phyloP scores from a whole-genome alignment of 148 eudicot species.

The Pouteria glomerata region DNA sequence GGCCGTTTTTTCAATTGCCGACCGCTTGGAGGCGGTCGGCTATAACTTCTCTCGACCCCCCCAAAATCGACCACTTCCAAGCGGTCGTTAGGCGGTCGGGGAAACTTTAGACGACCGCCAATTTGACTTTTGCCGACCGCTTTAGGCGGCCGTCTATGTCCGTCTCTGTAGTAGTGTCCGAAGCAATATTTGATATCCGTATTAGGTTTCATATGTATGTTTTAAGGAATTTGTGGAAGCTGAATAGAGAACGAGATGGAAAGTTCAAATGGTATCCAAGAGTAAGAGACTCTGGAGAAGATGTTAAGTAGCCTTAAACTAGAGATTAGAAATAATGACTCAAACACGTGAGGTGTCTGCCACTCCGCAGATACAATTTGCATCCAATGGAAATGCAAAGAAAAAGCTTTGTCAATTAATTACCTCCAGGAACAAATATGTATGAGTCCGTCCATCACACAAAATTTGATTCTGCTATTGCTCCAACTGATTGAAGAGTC shows the following conservation, averaged over 20 bases:
- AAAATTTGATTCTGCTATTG: conserved; percentile 60
- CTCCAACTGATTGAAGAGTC: conserved; percentile 74
- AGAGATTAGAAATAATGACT: neutral
- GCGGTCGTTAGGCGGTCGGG: no score
- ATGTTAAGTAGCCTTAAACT: no score
- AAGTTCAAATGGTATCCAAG: no score
- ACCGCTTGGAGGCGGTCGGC: no score
- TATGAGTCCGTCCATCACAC: conserved; percentile 91
- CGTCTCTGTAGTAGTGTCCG: no score
- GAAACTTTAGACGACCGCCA: no score
- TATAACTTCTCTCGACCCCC: no score
- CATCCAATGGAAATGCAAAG: neutral
- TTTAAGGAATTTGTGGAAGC: neutral
- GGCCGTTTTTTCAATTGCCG: neutral
- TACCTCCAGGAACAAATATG: conserved; percentile 95
- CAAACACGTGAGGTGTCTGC: neutral
- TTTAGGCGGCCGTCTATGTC: no score
- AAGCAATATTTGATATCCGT: neutral
- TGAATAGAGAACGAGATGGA: neutral
- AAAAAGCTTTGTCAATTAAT: neutral
- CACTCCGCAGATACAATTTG: neutral
- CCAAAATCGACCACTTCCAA: no score
- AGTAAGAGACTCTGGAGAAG: neutral
- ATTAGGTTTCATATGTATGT: neutral
- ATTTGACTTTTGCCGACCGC: no score